phyloP scores from a whole-genome alignment of 441 rosid species.

The Corymbia citriodora region DNA sequence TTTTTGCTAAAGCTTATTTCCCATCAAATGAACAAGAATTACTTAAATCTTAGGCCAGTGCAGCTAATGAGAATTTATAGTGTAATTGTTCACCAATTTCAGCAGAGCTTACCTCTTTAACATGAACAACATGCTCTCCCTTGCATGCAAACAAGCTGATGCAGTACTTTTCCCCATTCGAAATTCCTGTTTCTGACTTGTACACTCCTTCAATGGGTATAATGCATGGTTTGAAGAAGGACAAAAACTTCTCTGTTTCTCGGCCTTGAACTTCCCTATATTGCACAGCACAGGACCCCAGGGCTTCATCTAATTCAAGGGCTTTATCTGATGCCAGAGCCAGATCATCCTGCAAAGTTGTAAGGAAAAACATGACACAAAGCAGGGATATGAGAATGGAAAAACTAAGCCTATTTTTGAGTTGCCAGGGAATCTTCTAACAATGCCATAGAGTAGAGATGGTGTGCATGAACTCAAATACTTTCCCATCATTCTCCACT shows the following conservation, averaged over 20 bases:
- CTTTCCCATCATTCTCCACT: background rate
- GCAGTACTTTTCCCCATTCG: slow-evolving; percentile 34
- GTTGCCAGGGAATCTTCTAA: background rate
- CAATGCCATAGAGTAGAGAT: background rate
- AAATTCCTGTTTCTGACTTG: slow-evolving; percentile 25
- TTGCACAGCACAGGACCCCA: slow-evolving; percentile 81
- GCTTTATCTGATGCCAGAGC: slow-evolving; percentile 69
- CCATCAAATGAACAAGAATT: background rate
- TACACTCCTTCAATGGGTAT: slow-evolving; percentile 71
- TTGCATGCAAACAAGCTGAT: slow-evolving; percentile 59
- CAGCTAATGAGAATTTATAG: background rate
- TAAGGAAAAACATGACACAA: background rate
- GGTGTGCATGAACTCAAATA: background rate
- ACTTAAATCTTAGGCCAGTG: background rate
- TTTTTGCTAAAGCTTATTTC: background rate
- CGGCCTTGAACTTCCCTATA: slow-evolving; percentile 86
- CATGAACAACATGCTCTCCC: slow-evolving; percentile 79
- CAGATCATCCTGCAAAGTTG: slow-evolving; percentile 47
- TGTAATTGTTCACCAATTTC: background rate
- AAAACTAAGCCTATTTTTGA: background rate
- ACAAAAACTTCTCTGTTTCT: slow-evolving; percentile 75
- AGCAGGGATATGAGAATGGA: background rate
- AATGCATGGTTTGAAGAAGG: slow-evolving; percentile 84
- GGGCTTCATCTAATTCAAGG: slow-evolving; percentile 67
- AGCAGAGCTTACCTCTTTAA: slow-evolving; percentile 59